Evolutionary conservation across 2,329 filamentous ascomycete genomes (phyloP).

Genomic region (Hymenoscyphus scutula): DNA sequence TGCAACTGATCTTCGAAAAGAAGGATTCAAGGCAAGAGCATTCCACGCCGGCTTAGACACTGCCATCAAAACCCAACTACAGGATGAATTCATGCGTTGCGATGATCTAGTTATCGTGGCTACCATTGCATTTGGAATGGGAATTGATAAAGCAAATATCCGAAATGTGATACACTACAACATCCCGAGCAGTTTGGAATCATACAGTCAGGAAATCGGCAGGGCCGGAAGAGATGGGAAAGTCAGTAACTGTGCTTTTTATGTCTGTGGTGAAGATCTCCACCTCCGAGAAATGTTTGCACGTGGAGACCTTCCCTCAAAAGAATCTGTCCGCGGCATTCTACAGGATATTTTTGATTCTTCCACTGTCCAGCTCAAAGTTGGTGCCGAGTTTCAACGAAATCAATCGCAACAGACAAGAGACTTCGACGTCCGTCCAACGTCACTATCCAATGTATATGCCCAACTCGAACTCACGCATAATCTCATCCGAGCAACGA

Average conservation of each 20-base stretch:
- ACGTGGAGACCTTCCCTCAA: conserved; percentile 57
- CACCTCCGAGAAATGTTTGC: conserved; percentile 59
- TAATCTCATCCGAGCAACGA: conserved; percentile 53
- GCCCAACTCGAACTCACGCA: conserved; percentile 61
- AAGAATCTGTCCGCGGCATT: conserved; percentile 46
- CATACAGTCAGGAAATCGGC: conserved; percentile 57
- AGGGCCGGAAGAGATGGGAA: conserved; percentile 54
- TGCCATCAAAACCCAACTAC: conserved; percentile 44
- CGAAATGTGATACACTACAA: conserved; percentile 46
- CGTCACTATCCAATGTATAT: conserved; percentile 52
- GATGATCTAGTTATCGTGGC: conserved; percentile 49
- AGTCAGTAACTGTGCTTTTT: conserved; percentile 55
- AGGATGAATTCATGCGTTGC: conserved; percentile 51
- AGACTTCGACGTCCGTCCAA: conserved; percentile 53
- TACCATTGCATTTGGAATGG: conserved; percentile 60
- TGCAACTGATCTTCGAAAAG: conserved; percentile 38
- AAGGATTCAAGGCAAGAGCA: conserved; percentile 43
- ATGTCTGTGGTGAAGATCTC: conserved; percentile 55
- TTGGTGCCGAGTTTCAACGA: conserved; percentile 46
- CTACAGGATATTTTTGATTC: conserved; percentile 51
- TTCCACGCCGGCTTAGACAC: conserved; percentile 53
- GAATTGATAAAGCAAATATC: conserved; percentile 55
- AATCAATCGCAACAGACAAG: conserved; percentile 46
- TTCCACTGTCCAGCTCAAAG: conserved; percentile 33
- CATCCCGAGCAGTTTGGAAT: conserved; percentile 51